Base-by-base conservation (phyloP, 106 monocot species). In the Dendrobium catenatum region DNA sequence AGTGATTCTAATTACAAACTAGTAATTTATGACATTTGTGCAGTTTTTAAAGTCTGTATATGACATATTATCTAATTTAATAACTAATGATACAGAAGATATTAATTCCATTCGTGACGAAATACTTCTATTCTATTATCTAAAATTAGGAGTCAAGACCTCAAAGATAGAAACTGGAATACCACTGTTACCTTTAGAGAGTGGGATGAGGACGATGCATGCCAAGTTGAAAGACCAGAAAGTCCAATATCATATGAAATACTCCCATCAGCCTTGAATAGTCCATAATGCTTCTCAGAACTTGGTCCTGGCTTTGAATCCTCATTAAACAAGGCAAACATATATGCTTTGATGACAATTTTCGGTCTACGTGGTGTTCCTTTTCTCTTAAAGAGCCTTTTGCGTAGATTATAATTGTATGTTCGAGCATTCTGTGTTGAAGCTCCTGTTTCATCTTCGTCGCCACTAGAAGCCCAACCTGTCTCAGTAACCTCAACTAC, bases 241-340 rank as follows among this genome's bases (percentile, higher is more conserved):
- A 89, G 84, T 24, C 96, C 96, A 81, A 94, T 92, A 85, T 96
- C 87, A 87, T 96, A 96, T 10, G 96, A 78, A 76, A 90, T 89
- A 77, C 87, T 96, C 56, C 96, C 96, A 84, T 96, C 92, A 79
- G 96, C 86, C 77, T 92, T 92, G 78, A 94, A 94, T 67, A 96
- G 79, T 68, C 96, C 96, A 81, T 72, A 96, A 80, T 96, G 88
- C 77, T 77, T 90, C 86, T 96, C 96, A 59, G 96, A 96, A 18
- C 59, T 37, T 54, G 90, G 86, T 3, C 94, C 96, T 67, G 87
- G 58, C 83, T 96, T 96, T 48, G 79, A 80, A 87, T 96, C 79
- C 82, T 96, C 96, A 79, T 96, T 96, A 84, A 96, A 96, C 83
- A 96, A 83, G 0, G 96, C 90, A 90, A 96, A 96, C 6, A 94